phyloP scores from a whole-genome alignment of 176 grass and related monocot species.

The Phyllostachys edulis region DNA sequence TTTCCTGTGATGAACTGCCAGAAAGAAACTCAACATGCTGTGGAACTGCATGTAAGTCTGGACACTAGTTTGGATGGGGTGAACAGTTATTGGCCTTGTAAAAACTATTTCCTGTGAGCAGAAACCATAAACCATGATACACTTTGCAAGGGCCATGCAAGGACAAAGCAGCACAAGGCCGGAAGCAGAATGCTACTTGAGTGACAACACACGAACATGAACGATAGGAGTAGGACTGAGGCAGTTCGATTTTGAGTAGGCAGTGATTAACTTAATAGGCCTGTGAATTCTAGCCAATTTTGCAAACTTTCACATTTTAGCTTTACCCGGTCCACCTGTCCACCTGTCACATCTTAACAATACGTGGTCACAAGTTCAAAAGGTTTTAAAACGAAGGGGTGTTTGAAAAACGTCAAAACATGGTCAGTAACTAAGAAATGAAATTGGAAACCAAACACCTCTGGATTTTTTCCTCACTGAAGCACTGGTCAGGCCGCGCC shows the following conservation, averaged over 20 bases:
- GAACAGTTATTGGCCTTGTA: neutral
- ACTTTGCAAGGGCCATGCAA: neutral
- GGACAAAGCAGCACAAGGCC: neutral
- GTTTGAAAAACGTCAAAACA: neutral
- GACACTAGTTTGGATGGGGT: neutral
- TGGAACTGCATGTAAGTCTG: neutral
- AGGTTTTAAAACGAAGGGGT: neutral
- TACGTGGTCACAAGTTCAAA: neutral
- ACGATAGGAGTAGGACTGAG: neutral
- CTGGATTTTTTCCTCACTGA: neutral
- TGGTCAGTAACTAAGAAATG: neutral
- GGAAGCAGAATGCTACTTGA: neutral
- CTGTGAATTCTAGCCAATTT: neutral
- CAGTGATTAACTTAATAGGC: neutral
- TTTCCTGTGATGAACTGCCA: neutral
- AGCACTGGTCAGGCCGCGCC: neutral
- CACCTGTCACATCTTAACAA: neutral
- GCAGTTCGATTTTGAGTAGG: neutral
- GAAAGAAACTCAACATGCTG: neutral
- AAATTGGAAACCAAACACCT: neutral
- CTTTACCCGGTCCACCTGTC: neutral
- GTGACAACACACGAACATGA: neutral
- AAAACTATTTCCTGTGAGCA: neutral
- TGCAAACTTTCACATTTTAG: neutral
- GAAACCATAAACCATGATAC: neutral